These are phyloP conservation scores for Rossbeevera mucosa DNA, from an alignment of 768 basidiomycete genomes.

Conservation along the genomic window DNA sequence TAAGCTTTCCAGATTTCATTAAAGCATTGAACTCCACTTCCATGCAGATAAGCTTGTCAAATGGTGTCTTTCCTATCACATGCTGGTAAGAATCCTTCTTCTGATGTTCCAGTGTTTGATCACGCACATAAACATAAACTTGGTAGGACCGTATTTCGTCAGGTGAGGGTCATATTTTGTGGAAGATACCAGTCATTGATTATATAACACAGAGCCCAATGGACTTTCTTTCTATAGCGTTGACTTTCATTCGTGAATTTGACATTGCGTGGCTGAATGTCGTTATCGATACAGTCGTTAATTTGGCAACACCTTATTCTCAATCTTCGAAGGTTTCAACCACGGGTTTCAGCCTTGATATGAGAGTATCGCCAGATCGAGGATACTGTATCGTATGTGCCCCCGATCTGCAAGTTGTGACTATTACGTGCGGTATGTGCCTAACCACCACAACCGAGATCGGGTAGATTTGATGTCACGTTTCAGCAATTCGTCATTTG, in stretches of 20 bases:
- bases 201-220: background rate
- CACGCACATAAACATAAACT: background rate
- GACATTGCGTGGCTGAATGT: conserved; percentile 2
- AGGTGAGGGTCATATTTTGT: background rate
- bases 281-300: conserved; percentile 11
- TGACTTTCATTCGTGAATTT: background rate
- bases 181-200: background rate
- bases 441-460: too few relatives aligned
- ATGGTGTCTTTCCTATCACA: background rate
- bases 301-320: conserved; percentile 17
- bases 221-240: background rate
- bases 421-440: too few relatives aligned
- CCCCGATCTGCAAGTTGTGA: too few relatives aligned
- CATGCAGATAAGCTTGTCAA: background rate
- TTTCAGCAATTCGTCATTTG: background rate
- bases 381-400: too few relatives aligned
- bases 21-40: background rate
- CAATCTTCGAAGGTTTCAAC: conserved; percentile 11
- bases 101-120: background rate
- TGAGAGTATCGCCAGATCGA: conserved; percentile 1
- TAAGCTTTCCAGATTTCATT: background rate
- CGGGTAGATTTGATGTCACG: too few relatives aligned
- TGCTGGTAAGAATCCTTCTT: background rate
- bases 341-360: conserved; percentile 2
- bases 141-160: background rate